Base-by-base conservation (phyloP, 306 rosid genomes). In the Pterocarpus santalinus region DNA sequence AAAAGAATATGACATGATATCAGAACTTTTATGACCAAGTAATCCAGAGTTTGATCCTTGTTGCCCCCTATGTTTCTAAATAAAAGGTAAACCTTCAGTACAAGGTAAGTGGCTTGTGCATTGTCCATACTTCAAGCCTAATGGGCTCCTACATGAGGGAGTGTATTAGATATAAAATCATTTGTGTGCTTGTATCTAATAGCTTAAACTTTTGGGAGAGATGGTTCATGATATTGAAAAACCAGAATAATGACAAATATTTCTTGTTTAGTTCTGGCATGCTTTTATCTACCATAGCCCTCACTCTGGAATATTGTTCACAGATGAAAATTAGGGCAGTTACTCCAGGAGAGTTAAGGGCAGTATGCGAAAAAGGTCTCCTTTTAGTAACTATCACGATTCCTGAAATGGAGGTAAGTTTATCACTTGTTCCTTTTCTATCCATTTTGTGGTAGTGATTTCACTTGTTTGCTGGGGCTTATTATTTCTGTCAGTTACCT, bases 401-500 rank as follows among this genome's bases (percentile, higher is more conserved):
- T 82, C 99, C 99, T 85, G 99, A 95, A 87, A 95, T 95, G 99
- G 99, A 95, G 99, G 99, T 91, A 86, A 81, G 35, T 65, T 53
- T 62, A 52, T 51, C 72, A 7, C 53, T 30, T n/a, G n/a, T 74
- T 65, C 76, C 64, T 61, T 41, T 6, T 76, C 55, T 43, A 57
- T 60, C 13, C 30, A 28, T 47, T 32, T 79, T 75, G 28, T 22
- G 55, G 57, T 58, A 28, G 30, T 72, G 34, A 80, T 68, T 84
- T 69, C 56, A 51, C 82, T 77, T 61, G 38, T 77, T 81, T 66
- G 28, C 5, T 52, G 51, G 32, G 68, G 74, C 35, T 57, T 71
- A 13, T 69, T 63, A 22, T 72, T 82, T 60, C 58, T 81, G 15
- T 41, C 38, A 41, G 49, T 75, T 35, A 33, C 32, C 9, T 78